These are phyloP conservation scores for Fagopyrum esculentum DNA, from an alignment of 148 eudicot genomes.

Conservation along the genomic window DNA sequence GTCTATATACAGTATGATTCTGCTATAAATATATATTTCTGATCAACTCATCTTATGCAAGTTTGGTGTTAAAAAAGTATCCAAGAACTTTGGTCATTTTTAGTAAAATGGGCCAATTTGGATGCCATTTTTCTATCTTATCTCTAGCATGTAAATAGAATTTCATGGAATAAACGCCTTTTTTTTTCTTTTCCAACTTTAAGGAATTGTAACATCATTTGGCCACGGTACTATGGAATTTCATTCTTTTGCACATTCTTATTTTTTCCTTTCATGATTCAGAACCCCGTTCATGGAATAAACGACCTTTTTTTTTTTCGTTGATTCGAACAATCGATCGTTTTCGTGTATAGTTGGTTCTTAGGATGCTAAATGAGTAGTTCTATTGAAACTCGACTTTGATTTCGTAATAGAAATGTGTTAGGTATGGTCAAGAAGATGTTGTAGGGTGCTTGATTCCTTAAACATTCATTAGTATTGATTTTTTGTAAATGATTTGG, in stretches of 20 bases:
- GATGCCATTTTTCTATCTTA: not conserved
- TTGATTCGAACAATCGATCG: not conserved
- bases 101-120: not conserved
- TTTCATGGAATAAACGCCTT: slow-evolving; percentile 1
- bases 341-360: not conserved
- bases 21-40: no score
- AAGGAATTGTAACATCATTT: not conserved
- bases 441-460: no score
- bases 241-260: not conserved
- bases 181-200: not conserved
- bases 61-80: not conserved
- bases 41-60: not conserved
- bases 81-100: not conserved
- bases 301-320: not conserved
- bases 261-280: not conserved
- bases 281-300: not conserved
- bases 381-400: not conserved
- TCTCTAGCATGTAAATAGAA: not conserved
- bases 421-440: no score
- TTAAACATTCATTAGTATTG: no score
- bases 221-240: not conserved
- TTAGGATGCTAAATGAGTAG: not conserved
- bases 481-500: no score
- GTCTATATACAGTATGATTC: slow-evolving; percentile 6
- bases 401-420: not conserved